These are phyloP conservation scores for Cordyceps farinosa DNA, from an alignment of 2,329 filamentous ascomycete genomes.

Conservation along the genomic window DNA sequence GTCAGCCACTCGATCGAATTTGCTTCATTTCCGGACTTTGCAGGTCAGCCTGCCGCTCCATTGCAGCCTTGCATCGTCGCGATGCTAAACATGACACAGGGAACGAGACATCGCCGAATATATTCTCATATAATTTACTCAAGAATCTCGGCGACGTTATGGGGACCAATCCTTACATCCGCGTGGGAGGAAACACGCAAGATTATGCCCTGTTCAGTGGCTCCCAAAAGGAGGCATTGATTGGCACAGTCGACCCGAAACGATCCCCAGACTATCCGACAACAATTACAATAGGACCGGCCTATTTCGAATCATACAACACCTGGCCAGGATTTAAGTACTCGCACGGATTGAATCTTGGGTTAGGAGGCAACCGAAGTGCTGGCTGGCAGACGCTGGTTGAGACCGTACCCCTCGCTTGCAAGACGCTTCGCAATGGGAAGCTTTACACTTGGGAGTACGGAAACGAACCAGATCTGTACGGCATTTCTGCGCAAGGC, in stretches of 20 bases:
- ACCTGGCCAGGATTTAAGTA: slow-evolving; percentile 55
- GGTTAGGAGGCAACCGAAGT: slow-evolving; percentile 48
- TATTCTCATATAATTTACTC: slow-evolving; percentile 57
- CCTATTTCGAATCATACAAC: slow-evolving; percentile 56
- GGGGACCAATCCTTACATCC: slow-evolving; percentile 57
- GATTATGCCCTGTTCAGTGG: slow-evolving; percentile 60
- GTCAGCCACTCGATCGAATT: slow-evolving; percentile 52
- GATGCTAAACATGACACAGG: slow-evolving; percentile 30
- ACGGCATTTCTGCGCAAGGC: slow-evolving; percentile 48
- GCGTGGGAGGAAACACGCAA: slow-evolving; percentile 64
- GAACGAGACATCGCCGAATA: slow-evolving; percentile 53
- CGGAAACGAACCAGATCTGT: slow-evolving; percentile 50
- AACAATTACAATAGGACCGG: slow-evolving; percentile 58
- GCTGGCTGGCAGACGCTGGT: slow-evolving; percentile 49
- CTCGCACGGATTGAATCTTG: slow-evolving; percentile 60
- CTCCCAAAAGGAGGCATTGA: slow-evolving; percentile 45
- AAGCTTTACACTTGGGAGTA: slow-evolving; percentile 58
- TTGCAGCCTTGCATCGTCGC: background rate
- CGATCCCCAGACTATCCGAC: slow-evolving; percentile 57
- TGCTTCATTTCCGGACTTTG: slow-evolving; percentile 49
- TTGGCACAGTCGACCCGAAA: slow-evolving; percentile 48
- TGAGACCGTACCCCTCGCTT: slow-evolving; percentile 53
- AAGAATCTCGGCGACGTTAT: slow-evolving; percentile 51
- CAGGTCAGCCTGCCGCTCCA: slow-evolving; percentile 30
- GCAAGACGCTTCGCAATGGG: slow-evolving; percentile 49